Base-by-base conservation (phyloP, 1,139 yeast species). In the Lodderomyces metapsilosis region DNA sequence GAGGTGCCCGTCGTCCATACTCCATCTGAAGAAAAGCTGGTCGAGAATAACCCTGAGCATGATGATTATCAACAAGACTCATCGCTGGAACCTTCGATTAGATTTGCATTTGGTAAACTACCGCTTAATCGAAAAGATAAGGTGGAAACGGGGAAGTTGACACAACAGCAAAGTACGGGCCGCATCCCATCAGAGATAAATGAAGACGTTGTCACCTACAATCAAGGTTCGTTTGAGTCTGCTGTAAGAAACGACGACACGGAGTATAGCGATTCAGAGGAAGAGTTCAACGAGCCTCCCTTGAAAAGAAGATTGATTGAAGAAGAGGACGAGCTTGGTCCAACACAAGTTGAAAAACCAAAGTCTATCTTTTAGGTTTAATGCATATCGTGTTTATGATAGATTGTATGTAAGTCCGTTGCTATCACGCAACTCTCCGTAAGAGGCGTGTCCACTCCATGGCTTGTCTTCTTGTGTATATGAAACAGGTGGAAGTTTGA, bases 391-490 rank as follows among this genome's bases (percentile, higher is more conserved):
- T n/a, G n/a, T n/a, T n/a, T n/a, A n/a, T n/a, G n/a, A 15, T 31
- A 43, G 16, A 34, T 55, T 50, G 43, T 56, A 59, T 2, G 45
- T 48, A 13, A 52, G 37, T 0, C 64, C 65, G 38, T 48, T 50
- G 16, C 28, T 49, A 41, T 63, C 68, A 27, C 38, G 42, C 24
- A 56, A 32, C 12, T 46, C 43, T 10, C 64, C 66, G 39, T 53
- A 57, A 37, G 52, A 49, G 1, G 52, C 48, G 23, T 44, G 46
- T 22, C 35, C 51, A 45, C 77, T 66, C 82, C 85, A 82, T 0
- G 85, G 79, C 38, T 57, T 50, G 52, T 81, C 88, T 0, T 34
- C 38, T 0, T 43, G 4, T 0, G 37, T 39, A 51, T 81, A 82
- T 25, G 54, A 57, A 3, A 39, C 45, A 1, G 82, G 71, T 0